Conservation (phyloP, 139 green algal species). For the Tetradesmus obliquus region DNA sequence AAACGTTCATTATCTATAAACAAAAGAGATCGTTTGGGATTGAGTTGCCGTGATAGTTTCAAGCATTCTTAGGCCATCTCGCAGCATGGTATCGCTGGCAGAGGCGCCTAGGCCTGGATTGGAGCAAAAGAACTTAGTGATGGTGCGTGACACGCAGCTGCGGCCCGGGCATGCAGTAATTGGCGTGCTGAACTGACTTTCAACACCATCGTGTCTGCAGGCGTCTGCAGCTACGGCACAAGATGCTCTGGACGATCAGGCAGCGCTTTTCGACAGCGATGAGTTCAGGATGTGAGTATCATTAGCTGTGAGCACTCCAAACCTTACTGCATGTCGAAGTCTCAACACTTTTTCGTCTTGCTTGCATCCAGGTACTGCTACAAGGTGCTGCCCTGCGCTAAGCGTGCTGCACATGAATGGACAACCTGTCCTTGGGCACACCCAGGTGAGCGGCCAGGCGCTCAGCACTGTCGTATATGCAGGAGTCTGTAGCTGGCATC, state of each 20-base stretch:
- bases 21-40: neutral
- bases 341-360: neutral
- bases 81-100: neutral
- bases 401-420: conserved; percentile 79
- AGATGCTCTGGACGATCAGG: neutral
- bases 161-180: neutral
- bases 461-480: neutral
- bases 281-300: conserved; percentile 68
- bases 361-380: conserved; percentile 58
- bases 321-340: neutral
- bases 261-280: conserved; percentile 61
- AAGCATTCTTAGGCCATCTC: neutral
- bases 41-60: neutral
- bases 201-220: neutral
- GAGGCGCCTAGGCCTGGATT: neutral
- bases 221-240: neutral
- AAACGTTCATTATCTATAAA: neutral
- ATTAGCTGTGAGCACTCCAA: neutral
- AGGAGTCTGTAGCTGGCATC: neutral
- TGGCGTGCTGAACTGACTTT: neutral
- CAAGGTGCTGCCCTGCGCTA: conserved; percentile 74
- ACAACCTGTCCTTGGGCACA: conserved; percentile 90
- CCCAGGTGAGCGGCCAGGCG: conserved; percentile 44
- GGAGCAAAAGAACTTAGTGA: neutral
- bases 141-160: neutral